phyloP scores from a whole-genome alignment of 2,329 filamentous ascomycete genomes.

The Fusarium brachygibbosum region DNA sequence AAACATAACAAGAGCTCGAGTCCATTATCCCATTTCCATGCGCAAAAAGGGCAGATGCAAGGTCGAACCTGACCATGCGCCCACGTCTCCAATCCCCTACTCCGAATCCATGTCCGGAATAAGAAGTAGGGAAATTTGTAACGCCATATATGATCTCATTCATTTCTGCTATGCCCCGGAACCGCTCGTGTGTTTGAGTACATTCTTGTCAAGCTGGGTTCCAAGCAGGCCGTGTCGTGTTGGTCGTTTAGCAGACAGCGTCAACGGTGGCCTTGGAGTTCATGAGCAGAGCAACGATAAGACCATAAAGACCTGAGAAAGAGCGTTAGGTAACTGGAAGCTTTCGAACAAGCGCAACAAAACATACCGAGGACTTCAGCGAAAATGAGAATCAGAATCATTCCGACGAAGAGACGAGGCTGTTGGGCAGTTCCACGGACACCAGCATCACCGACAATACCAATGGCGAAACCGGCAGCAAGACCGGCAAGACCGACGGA shows the following conservation, averaged over 20 bases:
- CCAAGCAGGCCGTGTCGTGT: conserved; percentile 26
- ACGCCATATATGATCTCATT: conserved; percentile 44
- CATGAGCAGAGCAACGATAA: conserved; percentile 99
- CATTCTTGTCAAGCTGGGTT: conserved; percentile 56
- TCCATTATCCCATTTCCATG: conserved; percentile 47
- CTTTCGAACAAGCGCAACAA: not conserved
- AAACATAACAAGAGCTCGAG: conserved; percentile 38
- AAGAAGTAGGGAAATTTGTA: conserved; percentile 41
- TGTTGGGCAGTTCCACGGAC: conserved; percentile 88
- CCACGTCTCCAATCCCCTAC: conserved; percentile 43
- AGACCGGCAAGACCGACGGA: conserved; percentile 85
- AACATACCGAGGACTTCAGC: conserved; percentile 94
- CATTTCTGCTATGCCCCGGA: conserved; percentile 42
- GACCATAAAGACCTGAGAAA: conserved; percentile 88
- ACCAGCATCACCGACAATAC: conserved; percentile 90
- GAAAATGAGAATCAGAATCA: conserved; percentile 99
- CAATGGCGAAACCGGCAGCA: conserved; percentile 87
- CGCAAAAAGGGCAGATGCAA: conserved; percentile 36
- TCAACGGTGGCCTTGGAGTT: conserved; percentile 88
- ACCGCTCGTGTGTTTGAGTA: conserved; percentile 49
- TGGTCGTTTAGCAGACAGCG: conserved; percentile 62
- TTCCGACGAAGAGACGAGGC: conserved; percentile 91
- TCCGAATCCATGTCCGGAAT: conserved; percentile 23
- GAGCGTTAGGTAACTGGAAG: conserved; percentile 42
- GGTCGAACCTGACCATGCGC: conserved; percentile 42